Evolutionary conservation across 305 asterid genomes (phyloP), one percentile per base, ranked within the genome.

Genomic region (Ilex paraguariensis): DNA sequence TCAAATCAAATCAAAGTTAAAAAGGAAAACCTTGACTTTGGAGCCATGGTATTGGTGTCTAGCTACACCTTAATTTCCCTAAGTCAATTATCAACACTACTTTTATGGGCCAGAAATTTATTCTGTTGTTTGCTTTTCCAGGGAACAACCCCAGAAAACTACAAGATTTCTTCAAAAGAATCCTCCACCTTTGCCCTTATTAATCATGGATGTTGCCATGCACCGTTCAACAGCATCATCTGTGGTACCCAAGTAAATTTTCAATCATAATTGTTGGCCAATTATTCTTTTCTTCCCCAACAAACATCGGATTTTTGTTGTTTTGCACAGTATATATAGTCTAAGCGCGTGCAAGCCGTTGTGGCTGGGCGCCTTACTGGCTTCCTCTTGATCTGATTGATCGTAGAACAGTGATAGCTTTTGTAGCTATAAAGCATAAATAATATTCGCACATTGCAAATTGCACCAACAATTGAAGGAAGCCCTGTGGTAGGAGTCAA

Each of bases 11-110:
- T 42, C 36, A 44, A 66, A 71, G 73, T 71, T 69, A 51, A 59
- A 46, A 76, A 60, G 69, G 56, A 48, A 62, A 69, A 66, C 62
- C 61, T 77, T 73, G 79, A 77, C 82, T 77, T 77, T 21, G 71
- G 61, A 31, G 73, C 62, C 28, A 21, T 21, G 28, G 28, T 21
- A 21, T 21, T 1, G 28, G 28, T 21, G 28, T 21, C 28, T 21
- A 21, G 28, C 28, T 21, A 21, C 28, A 62, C 62, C 56, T 13
- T 21, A 9, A 6, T 46, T 30, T 33, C 57, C 66, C 64, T 32
- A 56, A 63, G 8, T 53, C 60, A 59, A 39, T 36, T 40, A 51
- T 59, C 52, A 59, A 59, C 39, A 21, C 28, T 21, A 21, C 28
- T 3, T 59, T 31, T n/a, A 15, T 15, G 50, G 31, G 31, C 32